Percentiles rank a stretch among this genome's conserved stretches.
phyloP scores from a whole-genome alignment of 129 eudicot species.

The Lactuca saligna region DNA sequence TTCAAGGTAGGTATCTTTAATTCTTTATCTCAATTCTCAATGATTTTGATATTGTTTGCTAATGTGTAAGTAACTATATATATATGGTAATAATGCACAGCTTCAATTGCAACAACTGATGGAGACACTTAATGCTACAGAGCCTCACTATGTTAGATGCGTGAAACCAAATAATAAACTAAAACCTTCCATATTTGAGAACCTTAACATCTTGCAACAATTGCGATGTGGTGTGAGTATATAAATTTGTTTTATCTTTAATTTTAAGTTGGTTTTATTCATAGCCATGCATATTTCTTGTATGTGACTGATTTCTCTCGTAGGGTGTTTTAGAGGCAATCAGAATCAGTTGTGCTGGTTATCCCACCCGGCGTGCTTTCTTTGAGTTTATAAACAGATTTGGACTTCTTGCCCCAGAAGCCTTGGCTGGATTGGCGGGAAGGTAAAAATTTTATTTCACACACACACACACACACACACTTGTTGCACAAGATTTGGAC shows the following conservation, averaged over 20 bases:
- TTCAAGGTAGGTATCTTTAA: conserved; percentile 58
- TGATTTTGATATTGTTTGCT: conserved; percentile 3
- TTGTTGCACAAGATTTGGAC: no score
- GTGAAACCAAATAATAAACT: conserved; percentile 94
- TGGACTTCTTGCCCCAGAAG: conserved; percentile 91
- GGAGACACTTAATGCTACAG: conserved; percentile 92
- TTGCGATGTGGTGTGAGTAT: conserved; percentile 97
- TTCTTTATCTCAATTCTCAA: background rate
- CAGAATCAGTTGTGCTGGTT: conserved; percentile 98
- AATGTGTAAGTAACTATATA: conserved; percentile 10
- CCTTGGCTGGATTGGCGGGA: conserved; percentile 66
- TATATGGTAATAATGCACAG: conserved; percentile 53
- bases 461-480: background rate
- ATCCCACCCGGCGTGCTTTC: conserved; percentile 97
- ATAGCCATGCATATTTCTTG: background rate
- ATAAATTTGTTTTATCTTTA: background rate
- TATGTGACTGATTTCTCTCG: conserved; percentile 27
- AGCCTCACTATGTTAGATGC: conserved; percentile 97
- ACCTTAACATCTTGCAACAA: conserved; percentile 87
- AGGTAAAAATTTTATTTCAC: conserved; percentile 40
- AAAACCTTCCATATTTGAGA: conserved; percentile 90
- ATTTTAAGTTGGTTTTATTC: conserved; percentile 4
- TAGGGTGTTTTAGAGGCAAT: conserved; percentile 99
- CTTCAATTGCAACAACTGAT: conserved; percentile 88
- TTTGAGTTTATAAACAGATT: conserved; percentile 96